These are phyloP conservation scores for Hortiboletus rubellus DNA, from an alignment of 1,284 basidiomycete species.

Conservation along the genomic window DNA sequence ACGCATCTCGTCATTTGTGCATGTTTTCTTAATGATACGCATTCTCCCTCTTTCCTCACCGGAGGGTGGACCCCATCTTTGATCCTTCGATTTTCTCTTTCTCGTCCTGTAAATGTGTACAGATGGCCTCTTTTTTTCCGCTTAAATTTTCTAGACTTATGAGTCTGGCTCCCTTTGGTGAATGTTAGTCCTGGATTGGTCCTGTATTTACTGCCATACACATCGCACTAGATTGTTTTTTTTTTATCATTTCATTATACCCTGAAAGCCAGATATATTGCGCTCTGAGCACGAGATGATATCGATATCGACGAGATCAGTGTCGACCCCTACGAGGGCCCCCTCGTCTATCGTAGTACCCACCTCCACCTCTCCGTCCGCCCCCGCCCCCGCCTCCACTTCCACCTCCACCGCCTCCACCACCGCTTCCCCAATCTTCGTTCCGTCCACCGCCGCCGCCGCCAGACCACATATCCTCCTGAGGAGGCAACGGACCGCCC, in stretches of 20 bases:
- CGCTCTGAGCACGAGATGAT: neutral
- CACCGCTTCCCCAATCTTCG: slow-evolving; percentile 32
- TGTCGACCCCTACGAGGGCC: slow-evolving; percentile 30
- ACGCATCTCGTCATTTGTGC: neutral
- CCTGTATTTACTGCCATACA: slow-evolving; percentile 9
- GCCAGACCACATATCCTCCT: slow-evolving; percentile 44
- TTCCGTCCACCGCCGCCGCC: slow-evolving; percentile 19
- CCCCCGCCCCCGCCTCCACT: slow-evolving; percentile 24
- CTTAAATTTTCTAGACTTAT: slow-evolving; percentile 1
- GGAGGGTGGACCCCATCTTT: neutral
- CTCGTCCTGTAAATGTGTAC: slow-evolving; percentile 18
- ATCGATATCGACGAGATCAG: slow-evolving; percentile 9
- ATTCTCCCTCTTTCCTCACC: neutral
- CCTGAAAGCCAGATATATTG: neutral
- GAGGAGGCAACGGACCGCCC: slow-evolving; percentile 39
- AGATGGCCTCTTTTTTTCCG: neutral
- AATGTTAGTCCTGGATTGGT: slow-evolving; percentile 2
- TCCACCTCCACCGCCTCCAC: slow-evolving; percentile 26
- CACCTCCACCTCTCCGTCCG: slow-evolving; percentile 27
- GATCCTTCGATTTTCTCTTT: slow-evolving; percentile 5
- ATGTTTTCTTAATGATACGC: slow-evolving; percentile 1
- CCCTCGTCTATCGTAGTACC: slow-evolving; percentile 29
- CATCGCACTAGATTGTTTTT: slow-evolving; percentile 16
- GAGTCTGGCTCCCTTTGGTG: slow-evolving; percentile 3
- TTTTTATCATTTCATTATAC: neutral